Evolutionary conservation across 345 rosid genomes (phyloP), one percentile per base, ranked within the genome.

Genomic region (Raphanus raphanistrum): DNA sequence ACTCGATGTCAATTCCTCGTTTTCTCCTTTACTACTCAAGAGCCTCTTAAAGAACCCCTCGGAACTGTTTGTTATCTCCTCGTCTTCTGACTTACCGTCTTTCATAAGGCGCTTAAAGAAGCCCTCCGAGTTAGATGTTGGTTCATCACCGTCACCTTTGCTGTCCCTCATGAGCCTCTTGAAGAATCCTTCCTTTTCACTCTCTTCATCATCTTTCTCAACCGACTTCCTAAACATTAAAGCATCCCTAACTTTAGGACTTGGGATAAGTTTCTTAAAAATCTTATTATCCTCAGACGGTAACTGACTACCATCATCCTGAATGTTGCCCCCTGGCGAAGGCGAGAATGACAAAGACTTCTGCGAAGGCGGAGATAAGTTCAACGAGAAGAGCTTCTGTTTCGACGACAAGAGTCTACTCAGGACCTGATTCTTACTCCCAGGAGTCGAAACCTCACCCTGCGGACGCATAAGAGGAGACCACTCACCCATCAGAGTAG

Each of bases 401-500:
- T 96, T 96, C 0, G 98, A 93, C 1, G 99, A 93, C 15, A 90
- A 77, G 31, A 96, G 71, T 84, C 84, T 90, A 82, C 84, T 93
- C 69, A 96, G 80, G 76, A 96, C 93, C 84, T 89, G 99, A 79
- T 89, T 96, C 88, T 91, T 96, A 84, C 91, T 87, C 76, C 97
- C 98, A 0, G 93, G 90, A 75, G 86, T 88, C 4, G 93, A 81
- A 9, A 80, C 84, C 64, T 80, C 83, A 77, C 73, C 87, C 12
- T 60, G 92, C 38, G 86, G 85, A 63, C 82, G 85, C 74, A 91
- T 66, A 35, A 96, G 90, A 2, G 91, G 91, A 6, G 88, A 86
- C 99, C 99, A 96, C 79, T 96, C 96, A 25, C 98, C 99, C 90
- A 82, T 93, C 87, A 96, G 80, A 74, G 98, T 96, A 25, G 98